A percentile compares a stretch with the other conserved stretches of the same genome.
Evolutionary conservation across 2,329 filamentous ascomycete species (phyloP).

Genomic region (Teratosphaeria destructans): DNA sequence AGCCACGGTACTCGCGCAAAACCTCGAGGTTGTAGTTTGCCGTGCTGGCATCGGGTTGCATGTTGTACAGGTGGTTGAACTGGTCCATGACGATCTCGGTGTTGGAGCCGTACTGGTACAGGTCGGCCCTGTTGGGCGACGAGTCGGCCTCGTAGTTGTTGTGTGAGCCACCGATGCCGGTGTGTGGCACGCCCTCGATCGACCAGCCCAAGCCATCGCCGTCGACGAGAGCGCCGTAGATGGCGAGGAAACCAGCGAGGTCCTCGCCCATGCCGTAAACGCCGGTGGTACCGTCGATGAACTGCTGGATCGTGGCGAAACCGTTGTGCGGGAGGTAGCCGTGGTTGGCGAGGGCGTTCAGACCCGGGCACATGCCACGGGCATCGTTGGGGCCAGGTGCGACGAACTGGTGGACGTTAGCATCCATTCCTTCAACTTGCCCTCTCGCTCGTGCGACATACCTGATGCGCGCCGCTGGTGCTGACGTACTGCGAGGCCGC

Average conservation of each 20-base stretch:
- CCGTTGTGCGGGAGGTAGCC: slow-evolving; percentile 25
- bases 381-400: slow-evolving; percentile 20
- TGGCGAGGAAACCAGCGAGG: slow-evolving; percentile 22
- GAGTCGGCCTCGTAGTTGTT: slow-evolving; percentile 27
- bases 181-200: slow-evolving; percentile 18
- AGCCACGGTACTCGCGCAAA: slow-evolving; percentile 17
- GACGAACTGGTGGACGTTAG: neutral
- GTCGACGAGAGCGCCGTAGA: slow-evolving; percentile 25
- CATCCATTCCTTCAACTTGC: neutral
- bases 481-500: slow-evolving; percentile 21
- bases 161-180: slow-evolving; percentile 18
- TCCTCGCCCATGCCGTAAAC: slow-evolving; percentile 24
- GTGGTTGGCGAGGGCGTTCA: slow-evolving; percentile 27
- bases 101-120: slow-evolving; percentile 21
- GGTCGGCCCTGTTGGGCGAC: slow-evolving; percentile 22
- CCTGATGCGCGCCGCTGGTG: slow-evolving; percentile 16
- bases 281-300: slow-evolving; percentile 18
- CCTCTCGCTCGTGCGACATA: neutral
- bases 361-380: slow-evolving; percentile 24
- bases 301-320: slow-evolving; percentile 25
- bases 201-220: slow-evolving; percentile 19
- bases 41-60: slow-evolving; percentile 13
- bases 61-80: slow-evolving; percentile 17
- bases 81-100: slow-evolving; percentile 10
- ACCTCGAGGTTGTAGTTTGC: slow-evolving; percentile 25